These are phyloP conservation scores for Fonsecaea multimorphosa DNA, from an alignment of 2,329 filamentous ascomycete genomes.

Conservation along the genomic window DNA sequence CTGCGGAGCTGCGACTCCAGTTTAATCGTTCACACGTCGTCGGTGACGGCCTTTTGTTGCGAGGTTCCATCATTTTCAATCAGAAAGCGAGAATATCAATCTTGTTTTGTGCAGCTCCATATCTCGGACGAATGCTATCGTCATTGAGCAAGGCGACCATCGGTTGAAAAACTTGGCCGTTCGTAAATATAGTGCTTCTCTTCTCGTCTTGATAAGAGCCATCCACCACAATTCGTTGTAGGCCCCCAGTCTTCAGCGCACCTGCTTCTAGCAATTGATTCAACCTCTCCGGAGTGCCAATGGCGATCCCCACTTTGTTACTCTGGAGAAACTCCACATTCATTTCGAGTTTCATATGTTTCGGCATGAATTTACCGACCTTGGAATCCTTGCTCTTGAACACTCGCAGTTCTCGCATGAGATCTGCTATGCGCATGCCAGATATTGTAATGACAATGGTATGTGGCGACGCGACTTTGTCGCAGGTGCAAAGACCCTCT, in stretches of 20 bases:
- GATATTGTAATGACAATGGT: slow-evolving; percentile 87
- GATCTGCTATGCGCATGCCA: slow-evolving; percentile 82
- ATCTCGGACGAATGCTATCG: slow-evolving; percentile 61
- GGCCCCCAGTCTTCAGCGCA: slow-evolving; percentile 72
- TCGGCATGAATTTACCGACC: slow-evolving; percentile 93
- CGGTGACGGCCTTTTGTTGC: background rate
- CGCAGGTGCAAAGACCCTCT: slow-evolving; percentile 67
- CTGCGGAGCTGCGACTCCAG: background rate
- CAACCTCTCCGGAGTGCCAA: slow-evolving; percentile 85
- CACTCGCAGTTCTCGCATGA: slow-evolving; percentile 60
- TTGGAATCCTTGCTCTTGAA: slow-evolving; percentile 63
- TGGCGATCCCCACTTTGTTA: slow-evolving; percentile 77
- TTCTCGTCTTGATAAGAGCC: slow-evolving; percentile 94
- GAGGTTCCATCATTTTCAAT: background rate
- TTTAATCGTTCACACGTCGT: background rate
- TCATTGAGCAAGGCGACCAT: slow-evolving; percentile 75
- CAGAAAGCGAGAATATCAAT: slow-evolving; percentile 37
- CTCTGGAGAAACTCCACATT: slow-evolving; percentile 76
- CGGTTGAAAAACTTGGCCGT: slow-evolving; percentile 88
- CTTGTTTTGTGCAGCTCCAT: slow-evolving; percentile 20
- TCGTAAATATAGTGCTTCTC: slow-evolving; percentile 90
- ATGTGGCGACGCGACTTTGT: slow-evolving; percentile 76
- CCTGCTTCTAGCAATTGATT: slow-evolving; percentile 82
- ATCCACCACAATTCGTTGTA: slow-evolving; percentile 85
- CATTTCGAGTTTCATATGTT: slow-evolving; percentile 95